Evolutionary conservation across 2,329 filamentous ascomycete genomes (phyloP).

Genomic region (Curvularia eragrostidis): DNA sequence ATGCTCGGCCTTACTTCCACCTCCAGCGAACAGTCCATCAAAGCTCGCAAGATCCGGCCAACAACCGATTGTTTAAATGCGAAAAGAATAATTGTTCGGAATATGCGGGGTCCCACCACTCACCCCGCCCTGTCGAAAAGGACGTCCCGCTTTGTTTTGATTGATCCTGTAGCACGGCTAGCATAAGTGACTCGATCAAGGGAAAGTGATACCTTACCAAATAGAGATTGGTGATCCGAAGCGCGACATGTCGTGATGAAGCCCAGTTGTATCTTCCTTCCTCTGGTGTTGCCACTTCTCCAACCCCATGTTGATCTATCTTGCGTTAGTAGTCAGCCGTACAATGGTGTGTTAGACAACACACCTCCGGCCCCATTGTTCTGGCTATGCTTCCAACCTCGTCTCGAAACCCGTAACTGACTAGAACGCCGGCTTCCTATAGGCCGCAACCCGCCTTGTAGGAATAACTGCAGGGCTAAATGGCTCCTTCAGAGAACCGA

Average conservation of each 20-base stretch:
- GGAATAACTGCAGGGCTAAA: conserved; percentile 10
- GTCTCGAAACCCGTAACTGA: too few relatives aligned
- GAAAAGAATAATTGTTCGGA: neutral
- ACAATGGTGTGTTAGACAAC: neutral
- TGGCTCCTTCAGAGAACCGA: conserved; percentile 15
- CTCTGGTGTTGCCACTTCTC: neutral
- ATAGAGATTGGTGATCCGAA: neutral
- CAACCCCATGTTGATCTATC: too few relatives aligned
- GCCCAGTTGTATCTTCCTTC: neutral
- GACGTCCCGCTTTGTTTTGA: conserved; percentile 20
- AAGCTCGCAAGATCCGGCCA: neutral
- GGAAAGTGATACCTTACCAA: conserved; percentile 1
- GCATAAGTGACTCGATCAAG: neutral
- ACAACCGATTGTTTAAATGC: neutral
- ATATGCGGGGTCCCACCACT: conserved; percentile 22
- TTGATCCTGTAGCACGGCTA: conserved; percentile 2
- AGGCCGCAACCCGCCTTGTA: conserved; percentile 1
- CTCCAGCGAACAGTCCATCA: neutral
- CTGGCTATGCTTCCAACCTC: too few relatives aligned
- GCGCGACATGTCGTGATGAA: neutral
- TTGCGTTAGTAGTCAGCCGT: neutral
- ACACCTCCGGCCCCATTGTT: neutral
- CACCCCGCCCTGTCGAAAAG: conserved; percentile 25
- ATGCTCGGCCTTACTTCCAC: too few relatives aligned
- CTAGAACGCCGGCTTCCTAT: conserved; percentile 6